Evolutionary conservation across 768 basidiomycete species (phyloP).

Genomic region (Lactarius trivialis): DNA sequence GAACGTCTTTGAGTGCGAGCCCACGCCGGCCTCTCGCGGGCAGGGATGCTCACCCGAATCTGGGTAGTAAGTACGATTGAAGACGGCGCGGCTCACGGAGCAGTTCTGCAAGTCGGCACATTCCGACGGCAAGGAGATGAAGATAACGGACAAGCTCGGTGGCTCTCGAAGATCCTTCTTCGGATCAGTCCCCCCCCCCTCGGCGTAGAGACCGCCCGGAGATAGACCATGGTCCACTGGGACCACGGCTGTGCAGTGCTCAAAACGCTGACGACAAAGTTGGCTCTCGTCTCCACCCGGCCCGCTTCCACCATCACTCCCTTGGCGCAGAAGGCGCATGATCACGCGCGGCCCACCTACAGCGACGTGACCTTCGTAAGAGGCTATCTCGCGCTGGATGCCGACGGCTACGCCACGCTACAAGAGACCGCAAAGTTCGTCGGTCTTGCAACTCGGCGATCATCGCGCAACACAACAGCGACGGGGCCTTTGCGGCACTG

Average conservation of each 20-base stretch:
- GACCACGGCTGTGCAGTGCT: background rate
- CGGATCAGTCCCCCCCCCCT: background rate
- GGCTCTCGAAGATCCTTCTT: background rate
- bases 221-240: slow-evolving; percentile 14
- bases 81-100: slow-evolving; percentile 1
- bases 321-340: slow-evolving; percentile 38
- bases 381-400: slow-evolving; percentile 25
- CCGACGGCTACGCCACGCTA: background rate
- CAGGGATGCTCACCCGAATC: slow-evolving; percentile 37
- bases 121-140: slow-evolving; percentile 6
- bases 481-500: slow-evolving; percentile 21
- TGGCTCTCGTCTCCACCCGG: background rate
- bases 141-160: slow-evolving; percentile 3
- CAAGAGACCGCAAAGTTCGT: slow-evolving; percentile 20
- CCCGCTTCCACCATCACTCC: background rate
- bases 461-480: slow-evolving; percentile 32
- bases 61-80: slow-evolving; percentile 2
- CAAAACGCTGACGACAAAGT: slow-evolving; percentile 1
- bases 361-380: slow-evolving; percentile 27
- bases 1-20: slow-evolving; percentile 57
- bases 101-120: slow-evolving; percentile 9
- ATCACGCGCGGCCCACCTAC: slow-evolving; percentile 33
- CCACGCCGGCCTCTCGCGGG: slow-evolving; percentile 30
- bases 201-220: slow-evolving; percentile 1
- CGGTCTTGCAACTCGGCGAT: slow-evolving; percentile 26